Evolutionary conservation across 352 stramenopile genomes (phyloP).

Genomic region (Pythium guiyangense): DNA sequence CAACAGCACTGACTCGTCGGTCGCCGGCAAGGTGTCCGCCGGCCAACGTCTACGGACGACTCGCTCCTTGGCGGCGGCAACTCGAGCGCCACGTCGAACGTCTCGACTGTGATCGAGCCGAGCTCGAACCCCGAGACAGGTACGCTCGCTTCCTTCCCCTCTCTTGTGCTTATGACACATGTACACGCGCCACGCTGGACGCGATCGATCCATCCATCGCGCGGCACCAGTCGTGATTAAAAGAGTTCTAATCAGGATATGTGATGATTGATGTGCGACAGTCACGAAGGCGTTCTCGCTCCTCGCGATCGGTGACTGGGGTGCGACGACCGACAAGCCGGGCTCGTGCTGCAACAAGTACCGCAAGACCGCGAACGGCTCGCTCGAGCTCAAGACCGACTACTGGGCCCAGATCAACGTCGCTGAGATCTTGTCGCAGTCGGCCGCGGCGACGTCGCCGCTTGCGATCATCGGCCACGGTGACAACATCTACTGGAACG

Average conservation of each 20-base stretch:
- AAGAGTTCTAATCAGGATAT: conserved; percentile 2
- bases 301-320: conserved; percentile 86
- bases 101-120: conserved; percentile 30
- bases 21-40: conserved; percentile 11
- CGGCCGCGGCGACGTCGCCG: conserved; percentile 63
- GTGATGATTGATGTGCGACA: background rate
- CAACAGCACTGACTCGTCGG: conserved; percentile 6
- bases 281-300: conserved; percentile 61
- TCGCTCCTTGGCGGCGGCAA: conserved; percentile 34
- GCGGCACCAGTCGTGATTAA: background rate
- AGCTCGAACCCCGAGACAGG: conserved; percentile 51
- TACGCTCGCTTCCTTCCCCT: background rate
- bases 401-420: conserved; percentile 86
- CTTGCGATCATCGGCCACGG: conserved; percentile 72
- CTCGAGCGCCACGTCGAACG: conserved; percentile 15
- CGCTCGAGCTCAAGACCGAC: conserved; percentile 84
- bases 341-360: conserved; percentile 89
- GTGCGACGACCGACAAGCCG: conserved; percentile 80
- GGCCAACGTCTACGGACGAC: conserved; percentile 44
- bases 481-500: conserved; percentile 90
- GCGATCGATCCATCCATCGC: too few relatives aligned
- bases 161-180: background rate
- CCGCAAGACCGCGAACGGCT: conserved; percentile 70
- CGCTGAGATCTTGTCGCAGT: conserved; percentile 69
- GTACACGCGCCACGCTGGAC: too few relatives aligned